Percentiles rank a stretch among this genome's conserved stretches.
phyloP scores from a whole-genome alignment of 345 rosid genomes.

The Corchorus olitorius region DNA sequence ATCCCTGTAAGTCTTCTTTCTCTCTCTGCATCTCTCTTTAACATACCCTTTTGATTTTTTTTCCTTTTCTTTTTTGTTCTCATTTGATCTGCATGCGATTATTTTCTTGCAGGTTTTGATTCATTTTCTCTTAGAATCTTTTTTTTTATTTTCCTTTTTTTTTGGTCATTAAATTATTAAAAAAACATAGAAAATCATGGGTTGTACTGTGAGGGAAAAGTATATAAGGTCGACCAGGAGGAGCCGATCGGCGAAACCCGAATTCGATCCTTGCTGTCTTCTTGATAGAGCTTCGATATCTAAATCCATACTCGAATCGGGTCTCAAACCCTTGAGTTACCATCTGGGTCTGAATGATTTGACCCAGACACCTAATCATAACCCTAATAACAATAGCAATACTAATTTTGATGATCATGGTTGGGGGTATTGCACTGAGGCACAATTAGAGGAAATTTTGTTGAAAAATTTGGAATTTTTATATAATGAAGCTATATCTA shows the following conservation, averaged over 20 bases:
- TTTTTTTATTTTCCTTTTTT: not conserved
- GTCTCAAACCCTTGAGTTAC: slow-evolving; percentile 54
- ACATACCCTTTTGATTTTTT: not conserved
- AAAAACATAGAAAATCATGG: slow-evolving; percentile 32
- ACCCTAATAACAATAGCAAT: slow-evolving; percentile 27
- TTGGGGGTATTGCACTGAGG: slow-evolving; percentile 90
- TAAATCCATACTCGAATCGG: slow-evolving; percentile 58
- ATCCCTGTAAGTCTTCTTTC: slow-evolving; percentile 7
- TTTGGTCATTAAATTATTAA: not conserved
- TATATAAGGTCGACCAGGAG: slow-evolving; percentile 56
- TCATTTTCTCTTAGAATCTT: not conserved
- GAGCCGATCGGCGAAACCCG: slow-evolving; percentile 60
- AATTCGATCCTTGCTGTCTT: slow-evolving; percentile 61
- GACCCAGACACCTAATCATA: slow-evolving; percentile 29
- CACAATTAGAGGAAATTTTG: slow-evolving; percentile 76
- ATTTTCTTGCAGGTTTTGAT: slow-evolving; percentile 2
- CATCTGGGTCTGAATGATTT: slow-evolving; percentile 50
- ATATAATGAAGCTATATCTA: slow-evolving; percentile 67
- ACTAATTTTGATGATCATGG: slow-evolving; percentile 53
- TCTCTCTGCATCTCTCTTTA: not conserved
- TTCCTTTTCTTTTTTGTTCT: not conserved
- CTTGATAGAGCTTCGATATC: slow-evolving; percentile 47
- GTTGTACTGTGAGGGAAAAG: slow-evolving; percentile 69
- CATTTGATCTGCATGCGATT: slow-evolving; percentile 9
- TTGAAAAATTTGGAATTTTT: slow-evolving; percentile 59